A percentile compares a stretch with the other conserved stretches of the same genome.
These are phyloP conservation scores for Oehlia diaphana DNA, from an alignment of 192 early-diverging fungal species.

Conservation along the genomic window DNA sequence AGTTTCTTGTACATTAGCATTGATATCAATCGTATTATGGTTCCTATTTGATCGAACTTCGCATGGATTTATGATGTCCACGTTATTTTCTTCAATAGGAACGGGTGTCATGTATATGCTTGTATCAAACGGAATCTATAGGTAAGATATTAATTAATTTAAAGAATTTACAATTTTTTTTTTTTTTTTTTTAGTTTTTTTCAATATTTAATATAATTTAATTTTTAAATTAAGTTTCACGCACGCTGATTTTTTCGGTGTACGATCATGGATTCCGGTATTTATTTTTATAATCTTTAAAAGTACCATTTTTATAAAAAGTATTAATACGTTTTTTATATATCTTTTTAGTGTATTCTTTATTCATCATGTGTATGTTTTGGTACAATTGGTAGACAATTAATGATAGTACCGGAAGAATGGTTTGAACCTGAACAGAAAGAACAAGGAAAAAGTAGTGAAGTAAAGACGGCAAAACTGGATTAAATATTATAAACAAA, in stretches of 20 bases:
- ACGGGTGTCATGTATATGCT: conserved; percentile 58
- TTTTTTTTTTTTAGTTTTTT: too few relatives aligned
- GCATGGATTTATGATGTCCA: conserved; percentile 63
- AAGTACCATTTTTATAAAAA: neutral
- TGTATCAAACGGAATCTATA: conserved; percentile 62
- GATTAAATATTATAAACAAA: neutral
- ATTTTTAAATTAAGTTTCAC: conserved; percentile 52
- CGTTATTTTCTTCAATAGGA: conserved; percentile 55
- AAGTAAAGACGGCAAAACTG: neutral
- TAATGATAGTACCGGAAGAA: conserved; percentile 47
- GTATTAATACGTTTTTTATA: conserved; percentile 6
- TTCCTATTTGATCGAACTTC: conserved; percentile 70
- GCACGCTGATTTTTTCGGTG: conserved; percentile 67
- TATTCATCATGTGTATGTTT: conserved; percentile 60
- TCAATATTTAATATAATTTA: neutral
- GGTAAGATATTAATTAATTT: conserved; percentile 36
- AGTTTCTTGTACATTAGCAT: conserved; percentile 56
- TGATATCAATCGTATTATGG: conserved; percentile 67
- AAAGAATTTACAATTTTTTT: neutral
- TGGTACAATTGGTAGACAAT: conserved; percentile 66
- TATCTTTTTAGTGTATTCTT: conserved; percentile 35
- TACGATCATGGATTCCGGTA: conserved; percentile 68
- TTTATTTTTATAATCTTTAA: conserved; percentile 29
- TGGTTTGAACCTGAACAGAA: conserved; percentile 30
- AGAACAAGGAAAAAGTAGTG: neutral